These are phyloP conservation scores for Penicillium italicum DNA, from an alignment of 2,329 filamentous ascomycete species.

Conservation along the genomic window DNA sequence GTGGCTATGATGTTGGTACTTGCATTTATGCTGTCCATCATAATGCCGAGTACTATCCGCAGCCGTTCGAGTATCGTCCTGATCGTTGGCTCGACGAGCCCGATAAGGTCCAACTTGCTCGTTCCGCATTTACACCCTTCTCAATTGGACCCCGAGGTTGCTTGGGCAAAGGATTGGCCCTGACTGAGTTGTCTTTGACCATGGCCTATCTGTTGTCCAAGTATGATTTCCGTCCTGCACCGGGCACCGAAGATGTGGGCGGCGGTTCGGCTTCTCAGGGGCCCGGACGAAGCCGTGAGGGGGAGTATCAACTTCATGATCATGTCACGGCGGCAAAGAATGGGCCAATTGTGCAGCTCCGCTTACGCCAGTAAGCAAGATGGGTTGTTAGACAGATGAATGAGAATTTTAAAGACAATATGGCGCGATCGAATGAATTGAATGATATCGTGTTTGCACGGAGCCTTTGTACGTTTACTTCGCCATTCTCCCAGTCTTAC, in stretches of 20 bases:
- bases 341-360: constrained; percentile 3
- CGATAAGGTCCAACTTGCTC: constrained; percentile 9
- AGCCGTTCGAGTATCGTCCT: constrained; percentile 30
- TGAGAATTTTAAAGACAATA: neutral
- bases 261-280: constrained; percentile 1
- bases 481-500: neutral
- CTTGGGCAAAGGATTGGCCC: constrained; percentile 26
- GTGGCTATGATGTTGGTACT: constrained; percentile 32
- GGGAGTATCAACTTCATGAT: constrained; percentile 2
- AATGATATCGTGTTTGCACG: neutral
- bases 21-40: constrained; percentile 35
- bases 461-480: neutral
- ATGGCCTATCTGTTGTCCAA: constrained; percentile 16
- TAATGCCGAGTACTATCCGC: constrained; percentile 31
- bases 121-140: constrained; percentile 23
- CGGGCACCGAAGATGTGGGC: neutral
- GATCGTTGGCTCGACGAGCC: constrained; percentile 35
- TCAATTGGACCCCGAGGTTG: constrained; percentile 24
- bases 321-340: constrained; percentile 7
- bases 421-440: neutral
- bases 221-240: neutral
- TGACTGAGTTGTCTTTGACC: constrained; percentile 23
- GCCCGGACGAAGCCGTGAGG: neutral
- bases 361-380: neutral
- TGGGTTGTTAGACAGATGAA: neutral